These are phyloP conservation scores for Paracamarosporium sp. DNA, from an alignment of 2,329 filamentous ascomycete species.

Conservation along the genomic window DNA sequence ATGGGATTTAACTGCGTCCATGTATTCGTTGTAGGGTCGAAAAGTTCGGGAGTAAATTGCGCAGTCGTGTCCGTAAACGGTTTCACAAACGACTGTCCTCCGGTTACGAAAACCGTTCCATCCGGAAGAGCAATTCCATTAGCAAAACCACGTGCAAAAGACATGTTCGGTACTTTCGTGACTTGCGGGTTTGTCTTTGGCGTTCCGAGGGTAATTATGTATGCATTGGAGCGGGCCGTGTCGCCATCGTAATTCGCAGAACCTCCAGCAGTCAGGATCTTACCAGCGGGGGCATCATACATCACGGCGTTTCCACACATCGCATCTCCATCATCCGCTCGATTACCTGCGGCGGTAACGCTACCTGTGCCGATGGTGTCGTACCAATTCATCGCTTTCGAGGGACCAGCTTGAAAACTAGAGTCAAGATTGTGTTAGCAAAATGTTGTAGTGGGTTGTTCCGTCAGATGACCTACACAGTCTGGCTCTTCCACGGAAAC, in stretches of 20 bases:
- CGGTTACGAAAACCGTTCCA: conserved; percentile 43
- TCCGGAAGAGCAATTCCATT: conserved; percentile 40
- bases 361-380: conserved; percentile 53
- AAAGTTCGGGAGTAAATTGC: conserved; percentile 28
- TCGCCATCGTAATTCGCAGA: conserved; percentile 54
- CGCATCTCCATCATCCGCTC: conserved; percentile 54
- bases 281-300: conserved; percentile 62
- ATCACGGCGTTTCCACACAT: conserved; percentile 66
- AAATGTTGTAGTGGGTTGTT: background rate
- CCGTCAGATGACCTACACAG: conserved; percentile 31
- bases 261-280: conserved; percentile 63
- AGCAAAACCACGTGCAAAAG: conserved; percentile 35
- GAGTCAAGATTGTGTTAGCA: background rate
- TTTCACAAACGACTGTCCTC: conserved; percentile 26
- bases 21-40: conserved; percentile 23
- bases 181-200: conserved; percentile 29
- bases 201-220: conserved; percentile 57
- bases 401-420: conserved; percentile 62
- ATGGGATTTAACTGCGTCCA: conserved; percentile 32
- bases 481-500: conserved; percentile 56
- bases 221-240: conserved; percentile 53
- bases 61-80: conserved; percentile 30
- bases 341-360: conserved; percentile 50
- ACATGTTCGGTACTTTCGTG: conserved; percentile 29
- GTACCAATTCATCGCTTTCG: conserved; percentile 65